Base-by-base conservation (phyloP, 2,329 filamentous ascomycete species). In the Anthostomella pinea region DNA sequence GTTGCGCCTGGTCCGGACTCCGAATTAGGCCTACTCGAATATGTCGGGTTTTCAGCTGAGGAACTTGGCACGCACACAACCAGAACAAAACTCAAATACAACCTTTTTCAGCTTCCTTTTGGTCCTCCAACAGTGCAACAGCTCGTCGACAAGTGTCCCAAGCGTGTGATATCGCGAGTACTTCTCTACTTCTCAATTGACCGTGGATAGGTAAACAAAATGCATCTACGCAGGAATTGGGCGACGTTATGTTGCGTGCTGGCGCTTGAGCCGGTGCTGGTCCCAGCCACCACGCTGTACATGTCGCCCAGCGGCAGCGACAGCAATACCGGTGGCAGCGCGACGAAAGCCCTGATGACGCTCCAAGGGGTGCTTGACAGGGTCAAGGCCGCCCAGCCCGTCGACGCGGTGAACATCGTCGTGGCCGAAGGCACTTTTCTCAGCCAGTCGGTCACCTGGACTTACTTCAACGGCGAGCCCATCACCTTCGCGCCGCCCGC, bases 151-250 rank as follows among this genome's bases (percentile, higher is more conserved):
- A n/a, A n/a, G n/a, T n/a, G n/a, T n/a, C n/a, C n/a, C n/a, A n/a
- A n/a, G n/a, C n/a, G n/a, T n/a, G n/a, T n/a, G n/a, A n/a, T n/a
- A n/a, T n/a, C n/a, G n/a, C n/a, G n/a, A n/a, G n/a, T n/a, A n/a
- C n/a, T n/a, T n/a, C n/a, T n/a, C n/a, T n/a, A n/a, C n/a, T n/a
- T n/a, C n/a, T n/a, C n/a, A n/a, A n/a, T n/a, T n/a, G n/a, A 2
- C 42, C 56, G 48, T 72, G 46, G 4, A 66, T 59, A 1, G 57
- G 61, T 26, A 71, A 53, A 31, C 31, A 32, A 21, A 7, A 44
- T 44, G 41, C 24, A 26, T 17, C 10, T 44, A n/a, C 18, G 14
- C 6, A 35, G 19, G 11, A 31, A 19, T 21, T 32, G 30, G 34
- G 28, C 30, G 6, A 14, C 22, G 13, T 19, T 41, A 7, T 35